phyloP scores from a whole-genome alignment of 2,329 filamentous ascomycete genomes.

The Gyromitra esculenta region DNA sequence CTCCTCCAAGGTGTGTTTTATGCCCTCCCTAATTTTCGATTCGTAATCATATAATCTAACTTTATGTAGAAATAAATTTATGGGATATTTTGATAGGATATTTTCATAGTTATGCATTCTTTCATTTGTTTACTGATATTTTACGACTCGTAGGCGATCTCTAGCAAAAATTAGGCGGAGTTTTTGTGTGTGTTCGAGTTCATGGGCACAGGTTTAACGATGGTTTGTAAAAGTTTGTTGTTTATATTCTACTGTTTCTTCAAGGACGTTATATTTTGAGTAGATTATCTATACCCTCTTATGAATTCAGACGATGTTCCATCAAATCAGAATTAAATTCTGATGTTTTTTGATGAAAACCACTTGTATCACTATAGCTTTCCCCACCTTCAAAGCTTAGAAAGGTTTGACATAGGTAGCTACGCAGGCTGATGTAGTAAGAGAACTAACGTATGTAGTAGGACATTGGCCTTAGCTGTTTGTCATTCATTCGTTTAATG shows the following conservation, averaged over 20 bases:
- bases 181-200: not conserved
- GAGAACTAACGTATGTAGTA: too few relatives aligned
- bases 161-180: not conserved
- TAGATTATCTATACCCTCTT: not conserved
- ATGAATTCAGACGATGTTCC: not conserved
- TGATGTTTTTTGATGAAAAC: not conserved
- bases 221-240: not conserved
- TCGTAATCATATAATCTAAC: not conserved
- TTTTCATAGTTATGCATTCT: conserved; percentile 15
- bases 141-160: not conserved
- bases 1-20: conserved; percentile 34
- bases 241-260: not conserved
- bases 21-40: not conserved
- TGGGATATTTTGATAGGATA: conserved; percentile 47
- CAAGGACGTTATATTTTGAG: not conserved
- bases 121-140: not conserved
- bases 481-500: too few relatives aligned
- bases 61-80: conserved; percentile 34
- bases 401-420: too few relatives aligned
- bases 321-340: not conserved
- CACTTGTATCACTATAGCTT: too few relatives aligned
- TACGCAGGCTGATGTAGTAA: too few relatives aligned
- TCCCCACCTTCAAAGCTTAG: too few relatives aligned
- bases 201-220: not conserved
- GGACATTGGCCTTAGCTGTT: too few relatives aligned